Base-by-base conservation (phyloP, 73 alveolate species). In the Durusdinium trenchii region DNA sequence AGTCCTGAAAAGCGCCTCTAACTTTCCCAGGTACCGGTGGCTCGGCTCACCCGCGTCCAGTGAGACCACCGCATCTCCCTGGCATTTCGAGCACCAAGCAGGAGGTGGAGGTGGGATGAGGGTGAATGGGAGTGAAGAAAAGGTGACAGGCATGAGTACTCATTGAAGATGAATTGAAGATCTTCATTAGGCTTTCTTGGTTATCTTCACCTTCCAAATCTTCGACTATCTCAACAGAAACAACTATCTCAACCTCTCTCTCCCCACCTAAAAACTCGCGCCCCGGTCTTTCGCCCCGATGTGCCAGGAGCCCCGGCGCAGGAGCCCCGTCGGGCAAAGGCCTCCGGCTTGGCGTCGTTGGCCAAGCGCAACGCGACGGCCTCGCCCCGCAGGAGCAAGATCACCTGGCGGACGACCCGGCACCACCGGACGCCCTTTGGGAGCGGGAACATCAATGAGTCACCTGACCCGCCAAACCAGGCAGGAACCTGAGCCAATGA, bases 351-450 rank as follows among this genome's bases (percentile, higher is more conserved):
- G 30, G 4, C 73, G 30, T 60, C 73, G n/a, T n/a, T n/a, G n/a
- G 30, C 6, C 1, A 60, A 23, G 83, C 83, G 36, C 83, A 69
- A 26, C 18, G 83, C 38, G 45, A 30, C 43, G 57, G 78, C 94
- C 78, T 84, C 94, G 43, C 94, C 94, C 48, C 94, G 50, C 79
- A 84, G 79, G 26, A 84, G 79, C 79, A 84, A 18, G 30, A 54
- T 36, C 94, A 84, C 94, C 94, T 84, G 50, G 50, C 38, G 85
- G 50, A 10, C 42, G n/a, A n/a, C n/a, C n/a, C n/a, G n/a, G n/a
- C n/a, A n/a, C n/a, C n/a, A n/a, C n/a, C n/a, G n/a, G n/a, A n/a
- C n/a, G n/a, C n/a, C n/a, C n/a, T n/a, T n/a, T n/a, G n/a, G n/a
- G n/a, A n/a, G n/a, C 14, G 71, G 71, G 71, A 26, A 14, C 71